Evolutionary conservation across 176 grass and related monocot species (phyloP).

Genomic region (Oryza glaberrima): DNA sequence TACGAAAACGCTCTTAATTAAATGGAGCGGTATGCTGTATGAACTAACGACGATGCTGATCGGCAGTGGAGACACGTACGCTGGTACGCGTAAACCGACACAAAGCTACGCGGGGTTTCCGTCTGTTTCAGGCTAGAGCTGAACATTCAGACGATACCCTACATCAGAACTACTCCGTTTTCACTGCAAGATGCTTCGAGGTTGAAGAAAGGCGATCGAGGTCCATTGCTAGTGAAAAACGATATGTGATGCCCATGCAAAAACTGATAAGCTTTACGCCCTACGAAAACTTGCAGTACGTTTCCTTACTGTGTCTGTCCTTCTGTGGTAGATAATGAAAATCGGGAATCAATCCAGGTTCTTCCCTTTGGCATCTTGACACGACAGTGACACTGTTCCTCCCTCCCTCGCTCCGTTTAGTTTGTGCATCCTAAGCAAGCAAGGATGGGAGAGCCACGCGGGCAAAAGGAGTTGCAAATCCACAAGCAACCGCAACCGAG

Average conservation of each 20-base stretch:
- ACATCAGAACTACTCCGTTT: neutral
- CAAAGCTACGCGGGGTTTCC: neutral
- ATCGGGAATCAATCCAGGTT: neutral
- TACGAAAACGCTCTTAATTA: neutral
- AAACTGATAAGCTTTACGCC: neutral
- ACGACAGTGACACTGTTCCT: neutral
- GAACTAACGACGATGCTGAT: neutral
- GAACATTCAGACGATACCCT: neutral
- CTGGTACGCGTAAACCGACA: neutral
- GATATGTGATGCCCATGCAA: neutral
- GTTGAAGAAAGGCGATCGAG: neutral
- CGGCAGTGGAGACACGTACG: neutral
- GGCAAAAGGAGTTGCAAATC: slow-evolving; percentile 40
- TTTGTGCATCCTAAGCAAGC: neutral
- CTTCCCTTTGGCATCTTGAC: neutral
- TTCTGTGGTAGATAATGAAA: neutral
- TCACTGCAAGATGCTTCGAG: neutral
- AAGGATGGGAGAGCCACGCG: slow-evolving; percentile 26
- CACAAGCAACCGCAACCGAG: slow-evolving; percentile 23
- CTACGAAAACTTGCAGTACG: neutral
- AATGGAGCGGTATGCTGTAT: neutral
- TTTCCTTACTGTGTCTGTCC: neutral
- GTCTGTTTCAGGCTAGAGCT: neutral
- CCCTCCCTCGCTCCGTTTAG: neutral
- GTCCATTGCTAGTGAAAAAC: neutral